These are phyloP conservation scores for Erodium trifolium DNA, from an alignment of 441 rosid species.

Conservation along the genomic window DNA sequence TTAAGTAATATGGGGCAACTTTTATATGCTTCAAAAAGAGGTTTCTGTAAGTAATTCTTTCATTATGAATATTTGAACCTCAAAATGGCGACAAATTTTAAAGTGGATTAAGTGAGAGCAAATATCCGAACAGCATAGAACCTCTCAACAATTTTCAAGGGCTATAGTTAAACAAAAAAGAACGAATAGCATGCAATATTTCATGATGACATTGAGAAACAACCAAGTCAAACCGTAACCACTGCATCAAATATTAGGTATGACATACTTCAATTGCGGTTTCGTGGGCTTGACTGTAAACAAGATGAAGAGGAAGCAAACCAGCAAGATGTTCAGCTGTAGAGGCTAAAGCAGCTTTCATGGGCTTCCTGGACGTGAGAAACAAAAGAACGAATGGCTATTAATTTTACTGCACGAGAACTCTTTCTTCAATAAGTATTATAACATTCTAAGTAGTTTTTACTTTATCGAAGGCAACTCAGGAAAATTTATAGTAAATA, in stretches of 20 bases:
- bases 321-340: conserved; percentile 96
- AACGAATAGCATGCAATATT: not conserved
- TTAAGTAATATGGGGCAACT: not conserved
- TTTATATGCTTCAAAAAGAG: not conserved
- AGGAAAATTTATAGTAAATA: not conserved
- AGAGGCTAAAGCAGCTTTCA: conserved; percentile 87
- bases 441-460: not conserved
- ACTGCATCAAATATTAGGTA: conserved; percentile 10
- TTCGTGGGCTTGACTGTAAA: conserved; percentile 95
- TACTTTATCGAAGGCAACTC: not conserved
- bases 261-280: conserved; percentile 81
- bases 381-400: not conserved
- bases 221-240: not conserved
- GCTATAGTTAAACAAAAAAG: not conserved
- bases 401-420: not conserved
- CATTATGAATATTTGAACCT: not conserved
- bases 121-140: conserved; percentile 2
- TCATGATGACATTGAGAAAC: conserved; percentile 5
- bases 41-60: not conserved
- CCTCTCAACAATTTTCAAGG: not conserved
- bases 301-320: conserved; percentile 93
- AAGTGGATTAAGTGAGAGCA: conserved; percentile 6
- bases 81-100: not conserved
- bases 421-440: not conserved
- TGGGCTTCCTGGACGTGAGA: conserved; percentile 54